Evolutionary conservation across 2,329 filamentous ascomycete species (phyloP).

Genomic region (Neopestalotiopsis sp.): DNA sequence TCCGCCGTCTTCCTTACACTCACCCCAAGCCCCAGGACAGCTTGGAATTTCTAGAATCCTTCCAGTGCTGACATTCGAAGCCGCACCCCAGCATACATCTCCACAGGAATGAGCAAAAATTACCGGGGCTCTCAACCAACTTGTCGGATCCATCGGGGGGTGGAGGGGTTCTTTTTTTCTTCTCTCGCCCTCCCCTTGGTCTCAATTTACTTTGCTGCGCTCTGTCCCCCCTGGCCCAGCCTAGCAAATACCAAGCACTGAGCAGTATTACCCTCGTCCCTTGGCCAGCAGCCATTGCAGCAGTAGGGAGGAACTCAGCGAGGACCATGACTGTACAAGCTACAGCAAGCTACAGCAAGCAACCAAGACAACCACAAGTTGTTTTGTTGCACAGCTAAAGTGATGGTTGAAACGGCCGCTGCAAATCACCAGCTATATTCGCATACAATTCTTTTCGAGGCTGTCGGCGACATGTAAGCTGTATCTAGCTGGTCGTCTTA

Average conservation of each 20-base stretch:
- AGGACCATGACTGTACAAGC: background rate
- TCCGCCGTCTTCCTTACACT: background rate
- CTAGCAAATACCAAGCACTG: too few species aligned
- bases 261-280: background rate
- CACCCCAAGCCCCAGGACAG: background rate
- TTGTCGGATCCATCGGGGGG: conserved; percentile 19
- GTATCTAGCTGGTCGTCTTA: too few species aligned
- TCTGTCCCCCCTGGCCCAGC: background rate
- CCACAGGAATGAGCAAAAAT: conserved; percentile 12
- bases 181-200: background rate
- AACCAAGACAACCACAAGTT: background rate
- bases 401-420: too few species aligned
- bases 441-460: too few species aligned
- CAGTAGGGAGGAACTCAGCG: background rate
- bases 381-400: background rate
- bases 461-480: too few species aligned
- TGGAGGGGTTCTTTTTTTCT: background rate
- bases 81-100: conserved; percentile 14
- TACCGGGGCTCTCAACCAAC: conserved; percentile 14
- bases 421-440: too few species aligned
- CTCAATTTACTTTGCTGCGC: background rate
- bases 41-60: conserved; percentile 18
- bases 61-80: conserved; percentile 8
- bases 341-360: background rate
- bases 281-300: background rate